These are phyloP conservation scores for Fagus sylvatica DNA, from an alignment of 306 rosid species.

Conservation along the genomic window DNA sequence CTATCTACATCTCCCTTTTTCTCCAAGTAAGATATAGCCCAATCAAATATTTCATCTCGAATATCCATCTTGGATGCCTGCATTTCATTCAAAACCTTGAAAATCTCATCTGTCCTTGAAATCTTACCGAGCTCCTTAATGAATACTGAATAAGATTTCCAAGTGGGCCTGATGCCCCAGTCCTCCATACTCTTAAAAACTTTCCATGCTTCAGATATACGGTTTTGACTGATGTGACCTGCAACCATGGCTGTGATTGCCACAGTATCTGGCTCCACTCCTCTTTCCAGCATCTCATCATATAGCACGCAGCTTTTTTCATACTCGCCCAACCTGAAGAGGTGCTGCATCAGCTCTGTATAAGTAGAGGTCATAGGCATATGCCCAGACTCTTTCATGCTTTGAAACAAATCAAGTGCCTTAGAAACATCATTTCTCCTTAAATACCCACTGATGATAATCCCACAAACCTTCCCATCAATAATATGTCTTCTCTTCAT, in stretches of 20 bases:
- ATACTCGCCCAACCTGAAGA: constrained; percentile 52
- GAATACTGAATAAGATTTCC: constrained; percentile 64
- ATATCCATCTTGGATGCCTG: constrained; percentile 47
- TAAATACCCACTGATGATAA: constrained; percentile 65
- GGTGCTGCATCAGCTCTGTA: constrained; percentile 76
- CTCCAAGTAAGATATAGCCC: constrained; percentile 56
- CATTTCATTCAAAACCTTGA: constrained; percentile 69
- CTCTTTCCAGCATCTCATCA: constrained; percentile 71
- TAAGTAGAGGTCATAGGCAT: constrained; percentile 58
- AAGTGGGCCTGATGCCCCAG: constrained; percentile 57
- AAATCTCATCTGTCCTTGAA: constrained; percentile 67
- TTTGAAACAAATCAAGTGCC: constrained; percentile 62
- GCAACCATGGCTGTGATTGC: constrained; percentile 82
- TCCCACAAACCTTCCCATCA: constrained; percentile 55
- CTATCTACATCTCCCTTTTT: constrained; percentile 48
- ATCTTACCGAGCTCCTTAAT: constrained; percentile 78
- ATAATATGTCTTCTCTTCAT: constrained; percentile 52
- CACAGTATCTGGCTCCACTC: constrained; percentile 60
- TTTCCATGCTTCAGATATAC: constrained; percentile 65
- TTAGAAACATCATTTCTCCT: constrained; percentile 45
- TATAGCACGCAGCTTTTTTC: constrained; percentile 66
- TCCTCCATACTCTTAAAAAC: constrained; percentile 58
- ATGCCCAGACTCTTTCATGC: constrained; percentile 62
- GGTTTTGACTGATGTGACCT: constrained; percentile 63
- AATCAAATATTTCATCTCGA: constrained; percentile 46